These are phyloP conservation scores for Cyberlindnera maclurae DNA, from an alignment of 805 yeast species.

Conservation along the genomic window DNA sequence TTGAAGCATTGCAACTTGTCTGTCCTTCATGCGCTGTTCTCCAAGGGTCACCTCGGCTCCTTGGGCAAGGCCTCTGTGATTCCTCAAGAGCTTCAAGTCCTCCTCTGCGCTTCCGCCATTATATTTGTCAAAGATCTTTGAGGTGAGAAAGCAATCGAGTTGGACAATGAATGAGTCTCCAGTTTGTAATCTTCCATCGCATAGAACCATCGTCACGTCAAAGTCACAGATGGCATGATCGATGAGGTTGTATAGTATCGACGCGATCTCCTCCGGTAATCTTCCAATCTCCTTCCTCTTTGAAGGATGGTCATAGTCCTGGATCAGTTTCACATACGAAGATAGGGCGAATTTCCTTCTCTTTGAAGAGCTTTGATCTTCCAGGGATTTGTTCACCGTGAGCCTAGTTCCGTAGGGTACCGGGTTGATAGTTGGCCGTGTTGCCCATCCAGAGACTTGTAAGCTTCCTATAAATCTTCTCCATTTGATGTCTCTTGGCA, in stretches of 20 bases:
- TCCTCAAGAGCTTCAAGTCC: slow-evolving; percentile 15
- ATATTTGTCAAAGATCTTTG: slow-evolving; percentile 21
- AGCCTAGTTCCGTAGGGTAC: slow-evolving; percentile 39
- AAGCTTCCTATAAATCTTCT: slow-evolving; percentile 51
- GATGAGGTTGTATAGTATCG: slow-evolving; percentile 56
- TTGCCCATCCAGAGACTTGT: slow-evolving; percentile 62
- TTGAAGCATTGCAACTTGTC: slow-evolving; percentile 48
- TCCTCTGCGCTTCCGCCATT: slow-evolving; percentile 13
- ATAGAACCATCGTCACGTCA: slow-evolving; percentile 49
- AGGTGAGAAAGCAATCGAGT: slow-evolving; percentile 56
- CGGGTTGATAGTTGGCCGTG: slow-evolving; percentile 50
- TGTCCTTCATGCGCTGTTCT: slow-evolving; percentile 43
- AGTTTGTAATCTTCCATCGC: slow-evolving; percentile 50
- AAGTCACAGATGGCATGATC: slow-evolving; percentile 48
- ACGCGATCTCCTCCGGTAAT: slow-evolving; percentile 62
- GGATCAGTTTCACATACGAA: slow-evolving; percentile 27
- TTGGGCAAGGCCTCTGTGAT: slow-evolving; percentile 7
- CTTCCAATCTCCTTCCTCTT: slow-evolving; percentile 63
- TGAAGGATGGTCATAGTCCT: slow-evolving; percentile 19
- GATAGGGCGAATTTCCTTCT: slow-evolving; percentile 25
- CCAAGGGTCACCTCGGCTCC: slow-evolving; percentile 40
- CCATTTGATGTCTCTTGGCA: slow-evolving; percentile 20
- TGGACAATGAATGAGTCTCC: slow-evolving; percentile 76
- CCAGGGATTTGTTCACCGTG: slow-evolving; percentile 32
- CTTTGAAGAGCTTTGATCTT: slow-evolving; percentile 16